Evolutionary conservation across 2,329 filamentous ascomycete species (phyloP).

Genomic region (Colletotrichum tabaci): DNA sequence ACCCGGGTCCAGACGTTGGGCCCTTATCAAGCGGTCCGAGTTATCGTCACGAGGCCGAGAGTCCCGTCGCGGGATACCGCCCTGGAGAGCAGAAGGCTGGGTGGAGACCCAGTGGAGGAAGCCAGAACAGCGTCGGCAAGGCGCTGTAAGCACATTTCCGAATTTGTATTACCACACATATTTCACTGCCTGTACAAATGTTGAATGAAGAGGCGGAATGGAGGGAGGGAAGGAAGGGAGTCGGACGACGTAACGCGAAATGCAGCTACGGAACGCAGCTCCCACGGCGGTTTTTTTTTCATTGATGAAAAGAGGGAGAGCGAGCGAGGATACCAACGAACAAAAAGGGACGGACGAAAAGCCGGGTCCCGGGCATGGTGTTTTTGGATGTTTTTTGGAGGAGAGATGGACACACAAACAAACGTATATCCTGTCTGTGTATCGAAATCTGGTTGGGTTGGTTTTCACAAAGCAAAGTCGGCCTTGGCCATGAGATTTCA

Average conservation of each 20-base stretch:
- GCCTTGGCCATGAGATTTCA: background rate
- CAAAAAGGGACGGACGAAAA: slow-evolving; percentile 24
- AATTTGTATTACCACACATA: slow-evolving; percentile 18
- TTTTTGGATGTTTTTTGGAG: slow-evolving; percentile 30
- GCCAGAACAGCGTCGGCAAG: slow-evolving; percentile 43
- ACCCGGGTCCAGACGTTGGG: slow-evolving; percentile 69
- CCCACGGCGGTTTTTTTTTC: slow-evolving; percentile 1
- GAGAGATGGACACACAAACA: slow-evolving; percentile 1
- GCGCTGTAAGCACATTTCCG: slow-evolving; percentile 27
- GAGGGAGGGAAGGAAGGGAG: slow-evolving; percentile 2
- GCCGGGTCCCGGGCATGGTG: slow-evolving; percentile 18
- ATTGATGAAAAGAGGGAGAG: slow-evolving; percentile 25
- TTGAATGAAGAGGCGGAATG: slow-evolving; percentile 7
- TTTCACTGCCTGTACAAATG: slow-evolving; percentile 35
- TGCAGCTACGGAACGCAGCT: slow-evolving; percentile 1
- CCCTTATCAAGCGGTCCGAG: slow-evolving; percentile 46
- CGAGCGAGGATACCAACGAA: slow-evolving; percentile 20
- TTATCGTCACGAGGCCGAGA: slow-evolving; percentile 48
- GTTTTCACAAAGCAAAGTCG: slow-evolving; percentile 11
- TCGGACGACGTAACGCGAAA: slow-evolving; percentile 17
- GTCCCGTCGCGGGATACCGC: slow-evolving; percentile 44
- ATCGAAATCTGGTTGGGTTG: background rate
- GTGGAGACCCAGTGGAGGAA: slow-evolving; percentile 33
- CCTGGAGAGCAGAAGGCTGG: slow-evolving; percentile 35
- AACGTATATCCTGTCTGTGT: slow-evolving; percentile 13